A percentile compares a stretch with the other conserved stretches of the same genome.
Conservation (phyloP, 1,284 basidiomycete species). For the Sporisorium iseilematis-ciliati region DNA sequence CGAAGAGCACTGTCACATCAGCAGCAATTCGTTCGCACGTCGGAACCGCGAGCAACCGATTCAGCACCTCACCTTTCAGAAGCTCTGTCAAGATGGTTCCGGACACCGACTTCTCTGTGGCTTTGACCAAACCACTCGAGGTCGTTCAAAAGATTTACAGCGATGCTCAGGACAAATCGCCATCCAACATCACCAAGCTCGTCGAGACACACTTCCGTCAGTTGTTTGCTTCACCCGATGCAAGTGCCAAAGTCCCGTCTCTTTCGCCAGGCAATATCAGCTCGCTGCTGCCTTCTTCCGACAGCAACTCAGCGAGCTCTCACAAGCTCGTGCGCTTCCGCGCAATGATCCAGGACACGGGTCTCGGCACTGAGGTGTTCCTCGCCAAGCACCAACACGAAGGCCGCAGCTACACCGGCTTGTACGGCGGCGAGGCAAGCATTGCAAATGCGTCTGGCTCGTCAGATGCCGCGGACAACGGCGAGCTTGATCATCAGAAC, state of each 20-base stretch:
- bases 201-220: slow-evolving; percentile 46
- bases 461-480: slow-evolving; percentile 9
- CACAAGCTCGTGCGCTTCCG: slow-evolving; percentile 65
- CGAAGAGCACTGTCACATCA: not conserved
- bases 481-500: slow-evolving; percentile 54
- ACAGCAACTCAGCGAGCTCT: slow-evolving; percentile 35
- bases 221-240: slow-evolving; percentile 42
- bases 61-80: not conserved
- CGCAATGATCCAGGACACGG: slow-evolving; percentile 70
- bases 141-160: slow-evolving; percentile 47
- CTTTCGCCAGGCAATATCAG: slow-evolving; percentile 29
- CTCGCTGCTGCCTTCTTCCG: slow-evolving; percentile 16
- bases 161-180: slow-evolving; percentile 38
- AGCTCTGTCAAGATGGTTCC: slow-evolving; percentile 46
- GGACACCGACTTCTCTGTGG: slow-evolving; percentile 50
- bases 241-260: slow-evolving; percentile 42
- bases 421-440: slow-evolving; percentile 42
- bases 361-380: slow-evolving; percentile 68
- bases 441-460: slow-evolving; percentile 3
- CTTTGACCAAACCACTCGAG: slow-evolving; percentile 48
- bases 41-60: not conserved
- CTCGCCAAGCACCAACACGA: slow-evolving; percentile 45
- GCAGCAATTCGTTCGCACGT: not conserved
- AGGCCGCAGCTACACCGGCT: slow-evolving; percentile 50
- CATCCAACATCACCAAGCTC: slow-evolving; percentile 32